phyloP scores from a whole-genome alignment of 2,329 filamentous ascomycete species.

The Curvularia spicifera region DNA sequence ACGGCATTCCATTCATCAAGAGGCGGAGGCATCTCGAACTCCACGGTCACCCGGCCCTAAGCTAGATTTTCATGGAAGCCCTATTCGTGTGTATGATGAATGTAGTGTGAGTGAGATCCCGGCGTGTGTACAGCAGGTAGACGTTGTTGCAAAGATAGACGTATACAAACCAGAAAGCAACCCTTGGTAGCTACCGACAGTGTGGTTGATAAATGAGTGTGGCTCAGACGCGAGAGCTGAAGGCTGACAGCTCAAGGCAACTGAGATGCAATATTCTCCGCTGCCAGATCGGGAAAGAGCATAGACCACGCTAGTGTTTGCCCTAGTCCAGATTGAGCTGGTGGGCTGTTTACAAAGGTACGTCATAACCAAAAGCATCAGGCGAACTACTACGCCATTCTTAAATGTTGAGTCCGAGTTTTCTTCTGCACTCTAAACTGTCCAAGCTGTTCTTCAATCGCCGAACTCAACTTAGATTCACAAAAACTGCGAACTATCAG shows the following conservation, averaged over 20 bases:
- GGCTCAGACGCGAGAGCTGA: neutral
- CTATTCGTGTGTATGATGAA: neutral
- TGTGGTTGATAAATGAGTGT: neutral
- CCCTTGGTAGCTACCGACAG: neutral
- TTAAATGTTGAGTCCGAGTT: neutral
- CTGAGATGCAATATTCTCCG: neutral
- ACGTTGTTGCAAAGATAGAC: neutral
- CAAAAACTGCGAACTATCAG: neutral
- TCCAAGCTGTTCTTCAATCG: neutral
- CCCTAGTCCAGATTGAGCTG: constrained; percentile 14
- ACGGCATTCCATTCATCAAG: neutral
- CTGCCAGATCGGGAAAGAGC: neutral
- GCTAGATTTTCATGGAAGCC: neutral
- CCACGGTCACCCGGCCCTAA: neutral
- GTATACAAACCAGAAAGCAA: neutral
- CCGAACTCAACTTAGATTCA: neutral
- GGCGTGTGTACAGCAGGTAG: neutral
- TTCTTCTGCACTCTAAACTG: neutral
- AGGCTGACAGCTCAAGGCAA: neutral
- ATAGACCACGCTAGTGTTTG: neutral
- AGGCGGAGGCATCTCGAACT: neutral
- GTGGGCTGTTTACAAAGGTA: constrained; percentile 22
- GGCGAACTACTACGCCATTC: constrained; percentile 8
- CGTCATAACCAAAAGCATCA: constrained; percentile 18
- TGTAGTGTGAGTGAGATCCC: no score